These are phyloP conservation scores for Acacia melanoxylon DNA, from an alignment of 306 rosid genomes.

Conservation along the genomic window DNA sequence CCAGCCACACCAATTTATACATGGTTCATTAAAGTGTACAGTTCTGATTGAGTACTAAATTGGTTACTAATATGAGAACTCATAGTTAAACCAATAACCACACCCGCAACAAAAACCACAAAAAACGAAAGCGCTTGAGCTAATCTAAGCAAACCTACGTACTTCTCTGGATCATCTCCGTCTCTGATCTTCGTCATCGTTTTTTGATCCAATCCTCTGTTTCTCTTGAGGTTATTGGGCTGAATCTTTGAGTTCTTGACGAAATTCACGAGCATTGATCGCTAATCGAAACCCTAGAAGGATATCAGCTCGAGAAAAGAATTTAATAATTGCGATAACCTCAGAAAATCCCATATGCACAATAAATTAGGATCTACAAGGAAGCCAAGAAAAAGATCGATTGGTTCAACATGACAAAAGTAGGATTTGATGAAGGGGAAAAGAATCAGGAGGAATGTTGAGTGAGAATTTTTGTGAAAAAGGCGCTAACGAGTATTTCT, in stretches of 20 bases:
- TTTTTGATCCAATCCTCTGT: background rate
- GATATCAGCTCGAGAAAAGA: background rate
- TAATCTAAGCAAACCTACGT: slow-evolving; percentile 58
- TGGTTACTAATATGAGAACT: slow-evolving; percentile 57
- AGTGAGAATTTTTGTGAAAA: background rate
- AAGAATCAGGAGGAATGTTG: background rate
- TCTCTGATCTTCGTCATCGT: slow-evolving; percentile 45
- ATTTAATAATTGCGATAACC: background rate
- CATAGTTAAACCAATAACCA: slow-evolving; percentile 68
- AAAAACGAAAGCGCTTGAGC: slow-evolving; percentile 55
- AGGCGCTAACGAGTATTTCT: background rate
- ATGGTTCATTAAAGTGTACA: slow-evolving; percentile 42
- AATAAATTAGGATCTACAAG: background rate
- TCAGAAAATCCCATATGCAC: background rate
- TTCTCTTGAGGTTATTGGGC: background rate
- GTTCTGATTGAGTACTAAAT: slow-evolving; percentile 45
- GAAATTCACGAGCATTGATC: background rate
- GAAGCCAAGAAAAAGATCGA: background rate
- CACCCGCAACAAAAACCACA: slow-evolving; percentile 79
- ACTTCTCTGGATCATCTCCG: slow-evolving; percentile 56
- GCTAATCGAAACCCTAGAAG: background rate
- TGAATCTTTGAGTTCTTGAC: background rate
- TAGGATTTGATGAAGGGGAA: background rate
- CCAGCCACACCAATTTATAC: too few species aligned
- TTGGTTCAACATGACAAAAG: background rate